These are phyloP conservation scores for Zygoascus sp. DNA, from an alignment of 1,139 yeast genomes.

Conservation along the genomic window DNA sequence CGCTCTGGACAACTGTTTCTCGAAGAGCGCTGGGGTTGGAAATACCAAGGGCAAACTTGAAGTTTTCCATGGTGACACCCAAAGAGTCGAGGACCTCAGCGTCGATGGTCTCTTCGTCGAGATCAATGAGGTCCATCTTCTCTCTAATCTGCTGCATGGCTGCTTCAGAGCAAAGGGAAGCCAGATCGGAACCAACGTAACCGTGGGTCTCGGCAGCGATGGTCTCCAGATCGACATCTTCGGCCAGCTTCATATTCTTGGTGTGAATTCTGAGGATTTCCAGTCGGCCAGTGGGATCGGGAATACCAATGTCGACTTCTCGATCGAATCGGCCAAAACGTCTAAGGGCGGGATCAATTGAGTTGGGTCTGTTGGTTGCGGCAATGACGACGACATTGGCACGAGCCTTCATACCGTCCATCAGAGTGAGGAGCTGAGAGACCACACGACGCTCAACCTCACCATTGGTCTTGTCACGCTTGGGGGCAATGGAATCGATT, in stretches of 20 bases:
- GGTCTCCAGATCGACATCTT: conserved; percentile 91
- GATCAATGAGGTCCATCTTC: conserved; percentile 96
- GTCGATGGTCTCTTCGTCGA: conserved; percentile 96
- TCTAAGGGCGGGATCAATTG: conserved; percentile 96
- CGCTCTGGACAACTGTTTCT: conserved; percentile 98
- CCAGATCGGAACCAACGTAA: conserved; percentile 94
- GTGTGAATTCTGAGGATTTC: conserved; percentile 93
- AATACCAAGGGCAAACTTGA: conserved; percentile 94
- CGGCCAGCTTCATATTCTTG: conserved; percentile 94
- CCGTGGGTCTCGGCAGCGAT: conserved; percentile 94
- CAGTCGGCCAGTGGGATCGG: conserved; percentile 97
- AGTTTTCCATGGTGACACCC: conserved; percentile 99
- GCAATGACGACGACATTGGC: conserved; percentile 94
- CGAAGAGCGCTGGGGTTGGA: conserved; percentile 98
- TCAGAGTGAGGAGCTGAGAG: conserved; percentile 89
- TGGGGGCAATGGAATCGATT: conserved; percentile 98
- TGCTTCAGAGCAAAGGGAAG: conserved; percentile 96
- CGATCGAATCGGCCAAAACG: conserved; percentile 99
- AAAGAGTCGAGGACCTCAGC: conserved; percentile 94
- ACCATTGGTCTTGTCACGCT: conserved; percentile 99
- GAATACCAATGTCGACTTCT: conserved; percentile 98
- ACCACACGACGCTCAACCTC: conserved; percentile 98
- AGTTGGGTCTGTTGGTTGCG: conserved; percentile 95
- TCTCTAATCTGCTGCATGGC: conserved; percentile 99
- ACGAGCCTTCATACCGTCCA: conserved; percentile 99